Percentiles rank a stretch among this genome's conserved stretches.
phyloP scores from a whole-genome alignment of 805 yeast species.

The Wickerhamomyces silvicola region DNA sequence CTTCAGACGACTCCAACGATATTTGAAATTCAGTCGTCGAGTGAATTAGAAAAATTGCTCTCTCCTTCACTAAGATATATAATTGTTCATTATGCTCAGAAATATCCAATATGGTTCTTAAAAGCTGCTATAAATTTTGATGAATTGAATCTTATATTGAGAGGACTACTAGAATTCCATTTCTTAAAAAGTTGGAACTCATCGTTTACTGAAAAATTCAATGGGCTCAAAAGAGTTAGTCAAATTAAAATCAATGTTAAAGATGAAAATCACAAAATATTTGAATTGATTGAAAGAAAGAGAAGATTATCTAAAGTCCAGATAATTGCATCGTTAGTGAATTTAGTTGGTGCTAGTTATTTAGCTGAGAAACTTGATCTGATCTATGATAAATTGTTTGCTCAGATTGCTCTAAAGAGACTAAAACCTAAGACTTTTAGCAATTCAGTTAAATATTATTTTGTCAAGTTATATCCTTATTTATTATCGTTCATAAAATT shows the following conservation, averaged over 20 bases:
- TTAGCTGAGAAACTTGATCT: constrained; percentile 61
- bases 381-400: constrained; percentile 54
- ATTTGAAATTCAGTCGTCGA: constrained; percentile 79
- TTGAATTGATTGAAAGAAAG: constrained; percentile 37
- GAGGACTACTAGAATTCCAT: constrained; percentile 65
- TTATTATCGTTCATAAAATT: constrained; percentile 40
- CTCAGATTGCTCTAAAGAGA: constrained; percentile 49
- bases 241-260: constrained; percentile 27
- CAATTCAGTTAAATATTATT: constrained; percentile 29
- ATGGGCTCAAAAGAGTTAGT: constrained; percentile 67
- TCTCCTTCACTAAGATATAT: constrained; percentile 81
- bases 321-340: constrained; percentile 45
- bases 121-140: constrained; percentile 64
- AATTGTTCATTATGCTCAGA: constrained; percentile 71
- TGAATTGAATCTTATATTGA: constrained; percentile 56
- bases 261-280: constrained; percentile 23
- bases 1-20: constrained; percentile 78
- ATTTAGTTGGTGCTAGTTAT: constrained; percentile 62
- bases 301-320: constrained; percentile 51
- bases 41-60: constrained; percentile 67
- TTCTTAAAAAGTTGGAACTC: constrained; percentile 72
- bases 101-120: constrained; percentile 66
- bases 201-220: constrained; percentile 85
- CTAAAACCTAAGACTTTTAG: constrained; percentile 23
- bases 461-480: constrained; percentile 58